Evolutionary conservation across 2,329 filamentous ascomycete species (phyloP), one percentile per base, ranked within the genome.

Genomic region (Fusarium hostae): DNA sequence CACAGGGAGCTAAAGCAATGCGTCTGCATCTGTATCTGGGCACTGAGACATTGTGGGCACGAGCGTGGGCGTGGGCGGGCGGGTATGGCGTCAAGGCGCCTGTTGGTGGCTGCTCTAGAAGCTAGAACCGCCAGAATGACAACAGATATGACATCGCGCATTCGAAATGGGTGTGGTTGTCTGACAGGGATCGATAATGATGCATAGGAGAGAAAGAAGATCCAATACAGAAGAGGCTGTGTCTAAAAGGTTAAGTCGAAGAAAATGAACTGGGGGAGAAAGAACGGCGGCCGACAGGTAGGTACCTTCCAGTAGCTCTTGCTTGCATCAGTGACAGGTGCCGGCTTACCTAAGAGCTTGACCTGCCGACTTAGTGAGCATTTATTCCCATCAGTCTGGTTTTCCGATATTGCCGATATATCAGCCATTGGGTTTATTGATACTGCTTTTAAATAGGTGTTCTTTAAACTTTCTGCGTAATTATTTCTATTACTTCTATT

Each of bases 11-110:
- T 58, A 61, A 39, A 35, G 51, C n/a, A 59, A 48, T 48, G 18
- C 54, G 48, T 43, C 18, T 55, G 28, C 22, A 28, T 48, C 30
- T 44, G 37, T 34, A 61, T 35, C 47, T 55, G 24, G 39, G 55
- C 44, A 56, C 59, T 45, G 47, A 59, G 54, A 52, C 58, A 55
- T 55, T 18, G 43, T 51, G 45, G 39, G 59, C 39, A 56, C 35
- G 40, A 67, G 52, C 51, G 41, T 30, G 30, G 47, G 30, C 41
- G 34, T 65, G 30, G 44, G 22, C 47, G 41, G 47, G 65, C 69
- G 74, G 74, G 68, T 75, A 77, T 58, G 75, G 75, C 75, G 75
- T 77, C 67, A 77, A 73, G 66, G 75, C 75, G 75, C 68, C 66
- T 74, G 66, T 71, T 68, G 67, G 73, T 76, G 66, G 70, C 68